Evolutionary conservation across 2,329 filamentous ascomycete species (phyloP).

Genomic region (Stemphylium beticola): DNA sequence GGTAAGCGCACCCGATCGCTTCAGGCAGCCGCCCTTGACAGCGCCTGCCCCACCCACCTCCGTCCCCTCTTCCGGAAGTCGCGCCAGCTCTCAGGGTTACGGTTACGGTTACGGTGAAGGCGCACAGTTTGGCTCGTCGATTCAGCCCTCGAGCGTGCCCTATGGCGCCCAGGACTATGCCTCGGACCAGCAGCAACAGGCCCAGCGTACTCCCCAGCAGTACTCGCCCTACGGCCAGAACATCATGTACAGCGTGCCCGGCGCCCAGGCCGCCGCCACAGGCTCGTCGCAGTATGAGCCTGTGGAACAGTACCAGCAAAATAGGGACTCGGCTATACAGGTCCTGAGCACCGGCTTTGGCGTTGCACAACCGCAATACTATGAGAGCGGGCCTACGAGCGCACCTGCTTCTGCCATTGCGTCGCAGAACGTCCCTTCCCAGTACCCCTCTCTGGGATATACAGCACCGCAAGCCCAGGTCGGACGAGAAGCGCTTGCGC

Average conservation of each 20-base stretch:
- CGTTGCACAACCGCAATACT: slow-evolving; percentile 69
- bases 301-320: slow-evolving; percentile 77
- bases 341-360: slow-evolving; percentile 73
- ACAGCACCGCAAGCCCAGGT: slow-evolving; percentile 67
- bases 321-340: slow-evolving; percentile 70
- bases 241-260: slow-evolving; percentile 78
- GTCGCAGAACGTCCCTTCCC: slow-evolving; percentile 69
- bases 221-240: slow-evolving; percentile 64
- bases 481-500: slow-evolving; percentile 56
- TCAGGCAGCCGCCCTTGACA: slow-evolving; percentile 54
- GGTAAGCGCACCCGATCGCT: slow-evolving; percentile 56
- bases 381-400: slow-evolving; percentile 67
- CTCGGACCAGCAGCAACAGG: slow-evolving; percentile 61
- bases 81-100: slow-evolving; percentile 51
- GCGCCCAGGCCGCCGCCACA: slow-evolving; percentile 46
- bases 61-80: slow-evolving; percentile 48
- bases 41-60: slow-evolving; percentile 52
- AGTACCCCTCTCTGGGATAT: slow-evolving; percentile 64
- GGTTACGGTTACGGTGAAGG: slow-evolving; percentile 62
- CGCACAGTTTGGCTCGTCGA: slow-evolving; percentile 62
- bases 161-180: slow-evolving; percentile 70
- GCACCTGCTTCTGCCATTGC: slow-evolving; percentile 63
- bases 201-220: slow-evolving; percentile 59
- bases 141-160: slow-evolving; percentile 58
- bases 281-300: slow-evolving; percentile 73